A percentile compares a stretch with the other conserved stretches of the same genome.
Evolutionary conservation across 1,139 yeast genomes (phyloP).

Genomic region (Yamadazyma taylorii): DNA sequence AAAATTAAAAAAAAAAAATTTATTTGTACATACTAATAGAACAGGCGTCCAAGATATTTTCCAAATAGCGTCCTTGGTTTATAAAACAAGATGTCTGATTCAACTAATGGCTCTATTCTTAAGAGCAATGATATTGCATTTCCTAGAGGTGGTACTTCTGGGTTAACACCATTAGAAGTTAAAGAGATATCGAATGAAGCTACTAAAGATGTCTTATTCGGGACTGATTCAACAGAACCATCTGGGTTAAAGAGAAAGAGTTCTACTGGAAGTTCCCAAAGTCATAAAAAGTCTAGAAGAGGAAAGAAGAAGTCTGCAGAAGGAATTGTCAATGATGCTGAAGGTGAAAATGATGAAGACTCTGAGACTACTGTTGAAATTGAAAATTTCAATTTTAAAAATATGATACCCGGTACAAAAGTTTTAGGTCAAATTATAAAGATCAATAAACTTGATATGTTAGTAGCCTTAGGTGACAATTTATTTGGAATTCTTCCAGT

Average conservation of each 20-base stretch:
- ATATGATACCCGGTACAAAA: constrained; percentile 65
- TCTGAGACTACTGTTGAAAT: constrained; percentile 36
- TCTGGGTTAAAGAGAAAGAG: constrained; percentile 30
- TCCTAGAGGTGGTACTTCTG: constrained; percentile 94
- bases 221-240: constrained; percentile 22
- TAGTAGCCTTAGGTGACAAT: constrained; percentile 78
- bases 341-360: too few relatives aligned
- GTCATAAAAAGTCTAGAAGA: constrained; percentile 32
- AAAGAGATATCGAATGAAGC: constrained; percentile 94
- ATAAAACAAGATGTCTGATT: constrained; percentile 9
- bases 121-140: constrained; percentile 68
- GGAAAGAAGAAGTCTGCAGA: constrained; percentile 29
- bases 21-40: not conserved
- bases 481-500: constrained; percentile 79
- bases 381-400: constrained; percentile 62
- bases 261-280: constrained; percentile 24
- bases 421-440: constrained; percentile 74
- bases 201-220: constrained; percentile 75
- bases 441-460: constrained; percentile 62
- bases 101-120: constrained; percentile 16
- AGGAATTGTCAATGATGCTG: constrained; percentile 18
- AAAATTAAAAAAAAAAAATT: constrained; percentile 8
- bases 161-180: constrained; percentile 83
- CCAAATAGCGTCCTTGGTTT: too few relatives aligned
- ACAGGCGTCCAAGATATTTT: too few relatives aligned